Evolutionary conservation across 2,329 filamentous ascomycete species (phyloP), one percentile per base, ranked within the genome.

Genomic region (Thelonectria discophora): DNA sequence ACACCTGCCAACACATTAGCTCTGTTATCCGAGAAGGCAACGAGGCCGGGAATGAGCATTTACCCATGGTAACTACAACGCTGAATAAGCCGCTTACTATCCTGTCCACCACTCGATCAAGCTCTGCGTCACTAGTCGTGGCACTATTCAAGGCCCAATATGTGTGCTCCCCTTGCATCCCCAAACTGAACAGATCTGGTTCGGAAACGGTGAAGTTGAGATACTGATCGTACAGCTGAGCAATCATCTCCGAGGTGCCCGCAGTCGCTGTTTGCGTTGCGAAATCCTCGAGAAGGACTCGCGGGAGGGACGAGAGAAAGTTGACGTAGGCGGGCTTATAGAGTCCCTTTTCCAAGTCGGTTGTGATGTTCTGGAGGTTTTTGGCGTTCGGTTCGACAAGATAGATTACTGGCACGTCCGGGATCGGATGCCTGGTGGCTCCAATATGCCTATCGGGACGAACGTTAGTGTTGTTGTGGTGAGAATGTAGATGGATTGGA

Each of bases 141-240:
- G 91, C 91, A 77, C 94, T 98, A 79, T 98, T 98, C 73, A 99
- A 82, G n/a, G 92, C 93, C 88, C 92, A 96, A 76, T 99, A 99
- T 9, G 92, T 92, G 76, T 97, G 87, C 63, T 90, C 91, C 69
- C 95, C 95, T 67, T 93, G 90, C 86, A 98, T 91, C 10, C 94
- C 94, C 64, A 99, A 81, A 73, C 92, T 97, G 79, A 99, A 99
- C 5, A 99, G 83, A 75, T 98, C 94, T 5, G 94, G 94, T 76
- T 99, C 95, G 34, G 92, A 92, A 43, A 98, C 94, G 65, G 98
- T 91, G 73, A 98, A 99, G 78, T 99, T 98, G 55, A 99, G 83
- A 74, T 98, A 98, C 75, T 99, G 95, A 75, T 99, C 95, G 71
- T 90, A 99, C 7, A 99, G 87, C 73, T 97, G 94, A 2, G 94